Evolutionary conservation across 2,329 filamentous ascomycete species (phyloP), one percentile per base, ranked within the genome.

Genomic region (Talaromyces rugulosus): DNA sequence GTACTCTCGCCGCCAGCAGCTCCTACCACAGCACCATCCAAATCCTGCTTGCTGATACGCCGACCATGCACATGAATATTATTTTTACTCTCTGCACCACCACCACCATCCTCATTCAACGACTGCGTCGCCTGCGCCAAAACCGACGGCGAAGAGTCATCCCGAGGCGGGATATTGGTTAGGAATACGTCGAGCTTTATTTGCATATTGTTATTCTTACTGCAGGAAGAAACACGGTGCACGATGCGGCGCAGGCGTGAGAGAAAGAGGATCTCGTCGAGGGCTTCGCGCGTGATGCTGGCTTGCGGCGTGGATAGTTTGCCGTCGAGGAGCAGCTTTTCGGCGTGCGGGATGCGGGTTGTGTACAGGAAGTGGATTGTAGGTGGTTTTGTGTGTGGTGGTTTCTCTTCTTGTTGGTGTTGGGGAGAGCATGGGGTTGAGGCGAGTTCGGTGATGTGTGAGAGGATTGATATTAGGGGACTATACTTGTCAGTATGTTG

Each of bases 381-480:
- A 51, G 58, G 53, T 16, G 23, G 23, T 23, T 23, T 23, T 23
- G 50, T 44, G 33, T 62, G 51, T 5, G 30, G 44, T 5, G 50
- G 31, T 8, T 54, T 31, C n/a, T n/a, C 3, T 42, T 18, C 18
- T 47, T 47, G 18, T 47, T 36, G 34, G 1, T 16, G 5, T 4
- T 40, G 14, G 36, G 36, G 36, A 40, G 36, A 16, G 9, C 18
- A 18, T 7, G 44, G 44, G 7, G 14, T 4, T 4, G 18, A 47
- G 9, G 44, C 4, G n/a, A 27, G 76, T 66, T 83, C 75, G 28
- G 80, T 80, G 6, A 92, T 77, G 63, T 84, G 82, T 16, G 84
- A 81, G 56, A 92, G 77, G 73, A 94, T 94, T 60, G 89, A 91
- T 61, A 92, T 84, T 5, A 94, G 77, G 0, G 91, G 91, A 68